Evolutionary conservation across 1,284 basidiomycete genomes (phyloP).

Genomic region (Cryptococcus sp.): DNA sequence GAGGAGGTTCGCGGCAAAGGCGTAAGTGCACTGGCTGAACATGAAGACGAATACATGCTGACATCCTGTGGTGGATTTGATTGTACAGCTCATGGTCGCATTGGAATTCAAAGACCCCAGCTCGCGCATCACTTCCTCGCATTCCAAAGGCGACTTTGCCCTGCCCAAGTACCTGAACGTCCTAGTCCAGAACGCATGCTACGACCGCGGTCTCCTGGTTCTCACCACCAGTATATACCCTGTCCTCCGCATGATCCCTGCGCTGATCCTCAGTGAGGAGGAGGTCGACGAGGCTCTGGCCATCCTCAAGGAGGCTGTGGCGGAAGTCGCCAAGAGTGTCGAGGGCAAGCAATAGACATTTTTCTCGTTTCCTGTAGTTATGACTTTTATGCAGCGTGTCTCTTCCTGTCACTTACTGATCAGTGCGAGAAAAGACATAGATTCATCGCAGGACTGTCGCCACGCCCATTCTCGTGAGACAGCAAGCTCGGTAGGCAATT

Average conservation of each 20-base stretch:
- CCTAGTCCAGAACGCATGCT: slow-evolving; percentile 71
- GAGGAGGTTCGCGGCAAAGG: slow-evolving; percentile 76
- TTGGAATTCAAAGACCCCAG: slow-evolving; percentile 63
- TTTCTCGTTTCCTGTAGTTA: not conserved
- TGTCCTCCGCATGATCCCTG: slow-evolving; percentile 64
- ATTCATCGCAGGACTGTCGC: slow-evolving; percentile 56
- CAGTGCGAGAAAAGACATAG: slow-evolving; percentile 60
- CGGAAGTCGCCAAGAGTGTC: slow-evolving; percentile 8
- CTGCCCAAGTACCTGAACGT: slow-evolving; percentile 66
- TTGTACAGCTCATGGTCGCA: slow-evolving; percentile 67
- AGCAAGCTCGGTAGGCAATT: slow-evolving; percentile 54
- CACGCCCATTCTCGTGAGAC: slow-evolving; percentile 58
- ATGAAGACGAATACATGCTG: too few species aligned
- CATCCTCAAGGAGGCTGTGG: slow-evolving; percentile 59
- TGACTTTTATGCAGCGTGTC: too few species aligned
- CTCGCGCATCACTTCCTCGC: slow-evolving; percentile 28
- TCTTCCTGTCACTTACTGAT: slow-evolving; percentile 60
- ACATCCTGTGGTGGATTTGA: not conserved
- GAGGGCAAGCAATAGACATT: slow-evolving; percentile 9
- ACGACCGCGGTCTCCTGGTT: slow-evolving; percentile 76
- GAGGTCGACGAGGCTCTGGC: slow-evolving; percentile 62
- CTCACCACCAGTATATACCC: slow-evolving; percentile 44
- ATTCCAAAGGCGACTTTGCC: slow-evolving; percentile 48
- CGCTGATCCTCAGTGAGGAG: slow-evolving; percentile 63
- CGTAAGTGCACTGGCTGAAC: slow-evolving; percentile 18